Evolutionary conservation across 192 early-diverging fungal species (phyloP), one percentile per base, ranked within the genome.

Genomic region (Chytriomyces sp.): DNA sequence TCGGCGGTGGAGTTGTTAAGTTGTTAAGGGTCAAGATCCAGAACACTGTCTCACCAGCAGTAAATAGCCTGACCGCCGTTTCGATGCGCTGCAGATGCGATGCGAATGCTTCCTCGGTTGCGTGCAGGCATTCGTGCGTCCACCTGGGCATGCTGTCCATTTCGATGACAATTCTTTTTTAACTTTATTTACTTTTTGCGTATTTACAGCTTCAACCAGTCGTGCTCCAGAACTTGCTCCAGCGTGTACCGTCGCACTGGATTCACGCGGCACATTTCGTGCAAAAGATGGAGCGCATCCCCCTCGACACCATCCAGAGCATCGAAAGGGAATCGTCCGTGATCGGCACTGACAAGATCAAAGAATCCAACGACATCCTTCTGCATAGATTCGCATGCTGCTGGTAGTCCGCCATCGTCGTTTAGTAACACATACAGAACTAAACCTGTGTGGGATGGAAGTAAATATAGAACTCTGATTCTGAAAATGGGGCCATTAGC

Each of bases 191-290:
- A 35, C 35, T 35, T 35, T 35, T 35, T 35, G n/a, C n/a, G n/a
- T n/a, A 35, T 35, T 35, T 35, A 35, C 35, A 35, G 1, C 35
- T 35, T 35, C 2, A 79, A 61, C 69, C 69, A 75, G 50, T 46
- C n/a, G 53, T 75, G 61, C 47, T 53, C 20, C 43, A 75, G 16
- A 11, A 75, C 46, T 6, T 49, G n/a, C 8, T 47, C 63, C 44
- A 75, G 7, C 11, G 43, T 49, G 16, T 65, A 23, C 50, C 73
- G 28, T 11, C 64, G 18, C 11, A 1, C 23, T 6, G 73, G 73
- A 66, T 75, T 47, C 47, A 75, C 73, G 16, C 45, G 16, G 45
- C 73, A 75, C 73, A 75, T 75, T n/a, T 20, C 73, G 44, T 75
- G 24, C 61, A 75, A 65, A 11, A 75, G 49, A 26, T 65, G 18